phyloP scores from a whole-genome alignment of 768 basidiomycete genomes.

The Trametes coccinea region DNA sequence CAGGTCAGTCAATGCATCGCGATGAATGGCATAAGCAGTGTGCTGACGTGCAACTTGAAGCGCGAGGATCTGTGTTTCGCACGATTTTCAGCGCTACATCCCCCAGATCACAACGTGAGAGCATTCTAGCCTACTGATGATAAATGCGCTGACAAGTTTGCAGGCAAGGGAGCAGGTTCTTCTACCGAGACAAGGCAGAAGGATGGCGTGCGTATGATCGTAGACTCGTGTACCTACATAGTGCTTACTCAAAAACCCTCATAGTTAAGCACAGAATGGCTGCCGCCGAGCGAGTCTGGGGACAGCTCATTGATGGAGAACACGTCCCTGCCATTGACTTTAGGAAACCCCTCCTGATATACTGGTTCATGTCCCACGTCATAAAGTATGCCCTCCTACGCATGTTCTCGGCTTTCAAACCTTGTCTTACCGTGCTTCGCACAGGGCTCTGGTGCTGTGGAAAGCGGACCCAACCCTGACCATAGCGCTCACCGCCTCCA shows the following conservation, averaged over 20 bases:
- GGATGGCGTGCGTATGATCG: slow-evolving; percentile 27
- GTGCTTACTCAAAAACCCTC: not conserved
- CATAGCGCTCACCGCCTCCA: slow-evolving; percentile 62
- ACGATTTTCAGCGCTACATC: slow-evolving; percentile 66
- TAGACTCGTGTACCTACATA: not conserved
- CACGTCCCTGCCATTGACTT: slow-evolving; percentile 1
- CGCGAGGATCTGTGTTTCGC: slow-evolving; percentile 66
- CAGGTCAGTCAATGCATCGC: slow-evolving; percentile 50
- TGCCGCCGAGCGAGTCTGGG: slow-evolving; percentile 11
- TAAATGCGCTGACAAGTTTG: not conserved
- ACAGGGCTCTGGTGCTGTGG: slow-evolving; percentile 61
- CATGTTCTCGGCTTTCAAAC: too few relatives aligned
- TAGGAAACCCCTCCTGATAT: slow-evolving; percentile 64
- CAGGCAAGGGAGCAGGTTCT: slow-evolving; percentile 26
- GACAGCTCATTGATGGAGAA: not conserved
- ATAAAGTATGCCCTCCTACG: slow-evolving; percentile 41
- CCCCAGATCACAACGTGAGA: slow-evolving; percentile 59
- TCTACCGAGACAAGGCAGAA: slow-evolving; percentile 32
- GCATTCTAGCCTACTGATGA: not conserved
- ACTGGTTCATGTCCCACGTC: slow-evolving; percentile 80
- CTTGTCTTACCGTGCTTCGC: not conserved
- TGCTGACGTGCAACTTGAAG: slow-evolving; percentile 34
- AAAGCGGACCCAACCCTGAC: slow-evolving; percentile 56
- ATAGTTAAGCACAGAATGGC: slow-evolving; percentile 11
- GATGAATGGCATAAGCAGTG: not conserved